These are phyloP conservation scores for Marasmius fiardii DNA, from an alignment of 1,284 basidiomycete species.

Conservation along the genomic window DNA sequence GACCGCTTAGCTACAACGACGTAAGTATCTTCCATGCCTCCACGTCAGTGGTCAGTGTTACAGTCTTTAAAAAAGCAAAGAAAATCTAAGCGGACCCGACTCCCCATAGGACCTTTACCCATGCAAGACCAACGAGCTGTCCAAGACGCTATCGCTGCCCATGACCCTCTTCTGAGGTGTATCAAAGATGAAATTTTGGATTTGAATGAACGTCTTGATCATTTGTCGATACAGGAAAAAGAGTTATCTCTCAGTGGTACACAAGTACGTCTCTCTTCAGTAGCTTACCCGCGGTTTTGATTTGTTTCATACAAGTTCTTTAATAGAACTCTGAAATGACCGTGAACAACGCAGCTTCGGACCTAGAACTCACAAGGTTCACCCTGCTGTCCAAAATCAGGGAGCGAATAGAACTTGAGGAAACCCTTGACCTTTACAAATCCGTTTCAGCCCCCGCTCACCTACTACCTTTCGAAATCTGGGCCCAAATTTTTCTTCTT, in stretches of 20 bases:
- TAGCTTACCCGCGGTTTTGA: too few relatives aligned
- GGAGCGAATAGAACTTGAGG: background rate
- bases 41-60: too few relatives aligned
- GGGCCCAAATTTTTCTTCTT: constrained; percentile 22
- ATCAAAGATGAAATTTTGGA: background rate
- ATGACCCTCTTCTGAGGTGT: background rate
- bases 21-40: too few relatives aligned
- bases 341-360: background rate
- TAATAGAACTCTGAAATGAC: too few relatives aligned
- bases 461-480: constrained; percentile 5
- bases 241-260: too few relatives aligned
- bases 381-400: background rate
- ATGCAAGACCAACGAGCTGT: background rate
- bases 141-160: background rate
- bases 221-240: too few relatives aligned
- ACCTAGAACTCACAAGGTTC: background rate
- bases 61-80: too few relatives aligned
- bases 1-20: too few relatives aligned
- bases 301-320: too few relatives aligned
- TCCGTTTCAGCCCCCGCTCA: background rate
- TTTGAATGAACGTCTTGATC: background rate
- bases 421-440: background rate
- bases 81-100: too few relatives aligned
- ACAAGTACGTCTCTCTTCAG: too few relatives aligned
- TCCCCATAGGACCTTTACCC: too few relatives aligned